Evolutionary conservation across 208 protist genomes (phyloP).

Genomic region (Lotmaria passim): DNA sequence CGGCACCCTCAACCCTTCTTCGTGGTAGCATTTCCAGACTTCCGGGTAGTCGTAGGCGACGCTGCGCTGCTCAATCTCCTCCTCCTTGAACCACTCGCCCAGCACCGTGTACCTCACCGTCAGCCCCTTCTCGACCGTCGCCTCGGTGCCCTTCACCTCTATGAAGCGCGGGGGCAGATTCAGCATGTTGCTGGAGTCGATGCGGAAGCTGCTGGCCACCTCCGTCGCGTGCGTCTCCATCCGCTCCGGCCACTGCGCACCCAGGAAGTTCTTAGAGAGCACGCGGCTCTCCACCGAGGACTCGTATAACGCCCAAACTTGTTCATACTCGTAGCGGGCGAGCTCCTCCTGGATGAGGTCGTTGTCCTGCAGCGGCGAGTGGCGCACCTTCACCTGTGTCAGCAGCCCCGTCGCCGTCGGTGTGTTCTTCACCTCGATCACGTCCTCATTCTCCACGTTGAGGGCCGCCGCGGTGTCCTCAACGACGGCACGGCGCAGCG

Average conservation of each 20-base stretch:
- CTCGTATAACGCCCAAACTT: constrained; percentile 64
- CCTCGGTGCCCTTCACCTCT: constrained; percentile 29
- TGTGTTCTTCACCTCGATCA: constrained; percentile 38
- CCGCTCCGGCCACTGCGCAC: constrained; percentile 43
- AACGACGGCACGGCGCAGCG: constrained; percentile 40
- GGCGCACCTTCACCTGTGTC: constrained; percentile 33
- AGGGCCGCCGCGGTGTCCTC: constrained; percentile 51
- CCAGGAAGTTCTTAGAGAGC: constrained; percentile 36
- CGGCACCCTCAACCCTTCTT: constrained; percentile 14
- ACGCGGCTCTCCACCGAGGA: constrained; percentile 26
- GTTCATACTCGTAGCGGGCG: constrained; percentile 40
- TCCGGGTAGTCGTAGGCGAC: constrained; percentile 47
- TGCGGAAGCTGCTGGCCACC: constrained; percentile 42
- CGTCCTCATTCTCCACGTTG: constrained; percentile 30
- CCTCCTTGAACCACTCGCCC: constrained; percentile 39
- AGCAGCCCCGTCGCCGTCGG: constrained; percentile 26
- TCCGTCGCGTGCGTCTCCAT: constrained; percentile 22
- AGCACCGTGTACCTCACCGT: constrained; percentile 45
- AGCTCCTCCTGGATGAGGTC: constrained; percentile 59
- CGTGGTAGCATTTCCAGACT: constrained; percentile 44
- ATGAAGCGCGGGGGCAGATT: constrained; percentile 28
- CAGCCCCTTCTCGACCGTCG: constrained; percentile 28
- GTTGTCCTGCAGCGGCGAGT: constrained; percentile 49
- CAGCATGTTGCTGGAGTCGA: constrained; percentile 45
- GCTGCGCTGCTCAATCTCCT: constrained; percentile 40